Conservation (phyloP, 164 flowering plant species). For the Malania oleifera region DNA sequence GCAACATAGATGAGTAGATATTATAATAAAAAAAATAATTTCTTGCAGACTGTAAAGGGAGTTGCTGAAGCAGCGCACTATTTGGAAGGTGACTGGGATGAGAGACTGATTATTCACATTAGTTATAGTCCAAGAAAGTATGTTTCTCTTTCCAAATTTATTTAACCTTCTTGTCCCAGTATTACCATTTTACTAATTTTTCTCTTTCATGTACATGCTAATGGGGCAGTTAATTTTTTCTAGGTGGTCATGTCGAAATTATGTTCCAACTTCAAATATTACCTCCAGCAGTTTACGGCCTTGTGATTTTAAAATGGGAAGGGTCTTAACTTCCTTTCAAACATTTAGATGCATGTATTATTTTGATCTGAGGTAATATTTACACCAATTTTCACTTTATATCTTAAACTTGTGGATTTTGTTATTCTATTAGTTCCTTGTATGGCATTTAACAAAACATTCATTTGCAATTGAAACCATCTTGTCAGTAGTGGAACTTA, state of each 20-base stretch:
- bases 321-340: conserved; percentile 56
- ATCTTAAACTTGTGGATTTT: neutral
- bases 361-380: conserved; percentile 64
- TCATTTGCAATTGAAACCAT: too few relatives aligned
- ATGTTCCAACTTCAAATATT: conserved; percentile 46
- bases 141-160: neutral
- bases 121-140: conserved; percentile 86
- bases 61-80: conserved; percentile 63
- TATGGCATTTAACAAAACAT: too few relatives aligned
- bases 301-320: conserved; percentile 93
- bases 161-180: neutral
- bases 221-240: conserved; percentile 9
- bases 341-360: conserved; percentile 63
- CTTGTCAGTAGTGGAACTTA: too few relatives aligned
- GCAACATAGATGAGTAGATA: neutral
- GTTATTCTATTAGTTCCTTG: too few relatives aligned
- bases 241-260: conserved; percentile 87
- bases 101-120: conserved; percentile 72
- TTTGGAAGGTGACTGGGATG: conserved; percentile 35
- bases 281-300: conserved; percentile 65
- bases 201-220: neutral
- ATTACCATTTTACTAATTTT: neutral
- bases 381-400: neutral
- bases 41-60: conserved; percentile 62
- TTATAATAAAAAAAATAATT: neutral